Conservation (phyloP, 176 grass and related monocot genomes). For the Eragrostis curvula region DNA sequence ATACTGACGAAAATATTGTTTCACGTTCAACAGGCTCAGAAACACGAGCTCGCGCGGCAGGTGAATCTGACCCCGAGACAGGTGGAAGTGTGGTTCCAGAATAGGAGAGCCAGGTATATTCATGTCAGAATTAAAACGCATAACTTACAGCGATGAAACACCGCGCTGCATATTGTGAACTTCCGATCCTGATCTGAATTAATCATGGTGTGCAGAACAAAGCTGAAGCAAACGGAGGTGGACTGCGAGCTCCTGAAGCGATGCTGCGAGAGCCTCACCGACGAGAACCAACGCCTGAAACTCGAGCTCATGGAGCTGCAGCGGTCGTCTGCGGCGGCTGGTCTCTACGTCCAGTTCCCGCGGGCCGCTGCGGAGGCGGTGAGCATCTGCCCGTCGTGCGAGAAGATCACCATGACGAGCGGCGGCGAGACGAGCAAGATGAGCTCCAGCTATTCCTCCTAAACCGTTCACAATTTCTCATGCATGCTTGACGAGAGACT, state of each 20-base stretch:
- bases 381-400: slow-evolving; percentile 62
- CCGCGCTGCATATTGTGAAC: background rate
- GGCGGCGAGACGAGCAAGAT: slow-evolving; percentile 38
- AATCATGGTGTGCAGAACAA: slow-evolving; percentile 45
- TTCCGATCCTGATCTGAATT: background rate
- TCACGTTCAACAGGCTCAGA: slow-evolving; percentile 52
- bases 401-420: slow-evolving; percentile 43
- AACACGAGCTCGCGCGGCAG: slow-evolving; percentile 61
- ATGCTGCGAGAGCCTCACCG: slow-evolving; percentile 62
- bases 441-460: slow-evolving; percentile 44
- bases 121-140: background rate
- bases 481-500: background rate
- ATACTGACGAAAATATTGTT: slow-evolving; percentile 1
- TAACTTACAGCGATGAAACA: background rate
- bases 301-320: slow-evolving; percentile 58
- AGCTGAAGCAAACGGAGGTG: slow-evolving; percentile 78
- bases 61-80: slow-evolving; percentile 72
- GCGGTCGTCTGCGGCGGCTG: background rate
- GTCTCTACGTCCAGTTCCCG: slow-evolving; percentile 36
- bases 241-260: slow-evolving; percentile 66
- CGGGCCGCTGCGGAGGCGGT: background rate
- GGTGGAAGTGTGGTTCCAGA: slow-evolving; percentile 96
- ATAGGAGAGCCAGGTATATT: slow-evolving; percentile 80
- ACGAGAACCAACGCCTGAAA: slow-evolving; percentile 74
- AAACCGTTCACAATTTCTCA: background rate